These are phyloP conservation scores for Peronospora tabacina DNA, from an alignment of 352 stramenopile genomes.

Conservation along the genomic window DNA sequence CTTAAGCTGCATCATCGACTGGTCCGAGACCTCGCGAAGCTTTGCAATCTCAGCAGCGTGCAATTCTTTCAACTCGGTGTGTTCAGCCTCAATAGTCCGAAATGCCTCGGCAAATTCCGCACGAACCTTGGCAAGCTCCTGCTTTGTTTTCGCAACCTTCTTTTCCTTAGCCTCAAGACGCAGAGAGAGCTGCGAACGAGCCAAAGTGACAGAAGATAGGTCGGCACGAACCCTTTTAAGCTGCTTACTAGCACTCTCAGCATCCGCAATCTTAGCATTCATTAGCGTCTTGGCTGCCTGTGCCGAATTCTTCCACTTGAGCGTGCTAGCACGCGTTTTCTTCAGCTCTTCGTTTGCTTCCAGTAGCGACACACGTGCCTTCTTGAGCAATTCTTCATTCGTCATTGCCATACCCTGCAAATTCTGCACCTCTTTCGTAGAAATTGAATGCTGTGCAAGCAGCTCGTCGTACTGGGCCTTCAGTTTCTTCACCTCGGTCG, in stretches of 20 bases:
- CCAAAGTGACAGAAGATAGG: conserved; percentile 32
- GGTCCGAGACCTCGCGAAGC: conserved; percentile 32
- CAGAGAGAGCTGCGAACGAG: conserved; percentile 42
- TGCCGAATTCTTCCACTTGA: conserved; percentile 71
- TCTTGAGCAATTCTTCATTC: conserved; percentile 67
- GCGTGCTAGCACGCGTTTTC: conserved; percentile 44
- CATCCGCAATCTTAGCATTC: conserved; percentile 59
- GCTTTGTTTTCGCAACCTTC: conserved; percentile 52
- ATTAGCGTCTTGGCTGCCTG: conserved; percentile 51
- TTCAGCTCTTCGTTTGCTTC: conserved; percentile 74
- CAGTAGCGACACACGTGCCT: conserved; percentile 54
- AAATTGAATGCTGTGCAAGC: conserved; percentile 19
- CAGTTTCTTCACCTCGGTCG: conserved; percentile 28
- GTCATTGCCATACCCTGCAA: conserved; percentile 31
- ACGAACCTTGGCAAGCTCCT: conserved; percentile 46
- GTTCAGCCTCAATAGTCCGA: conserved; percentile 22
- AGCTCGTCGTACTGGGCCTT: conserved; percentile 33
- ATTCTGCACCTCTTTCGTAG: conserved; percentile 36
- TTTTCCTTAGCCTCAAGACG: conserved; percentile 64
- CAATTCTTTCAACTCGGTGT: conserved; percentile 26
- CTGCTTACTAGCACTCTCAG: conserved; percentile 60
- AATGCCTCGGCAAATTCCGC: conserved; percentile 28
- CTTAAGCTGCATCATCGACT: conserved; percentile 19
- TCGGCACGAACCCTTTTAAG: conserved; percentile 44
- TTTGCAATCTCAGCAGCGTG: conserved; percentile 36